Base-by-base conservation (phyloP, 345 rosid genomes). In the Rhodamnia rubescens region DNA sequence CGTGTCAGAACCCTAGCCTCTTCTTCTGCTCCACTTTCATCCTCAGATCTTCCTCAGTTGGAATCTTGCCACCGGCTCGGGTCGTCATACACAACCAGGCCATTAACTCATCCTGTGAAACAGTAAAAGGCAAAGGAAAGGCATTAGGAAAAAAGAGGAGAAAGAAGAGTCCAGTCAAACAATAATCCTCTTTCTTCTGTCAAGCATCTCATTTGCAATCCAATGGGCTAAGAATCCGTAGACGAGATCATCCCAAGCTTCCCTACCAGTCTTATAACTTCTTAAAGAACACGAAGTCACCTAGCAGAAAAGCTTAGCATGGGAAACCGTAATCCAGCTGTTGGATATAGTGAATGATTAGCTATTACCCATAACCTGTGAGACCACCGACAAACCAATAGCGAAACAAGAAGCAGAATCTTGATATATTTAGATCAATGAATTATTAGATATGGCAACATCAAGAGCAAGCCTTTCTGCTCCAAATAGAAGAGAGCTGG, bases 41-140 rank as follows among this genome's bases (percentile, higher is more conserved):
- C 86, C 87, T 88, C 74, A 95, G 87, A 44, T 92, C 94, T 84
- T 97, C 94, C 84, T 90, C 92, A 0, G 93, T 88, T 14, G 94
- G 98, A 58, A 88, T 64, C 83, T 87, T 85, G 16, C 87, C 87
- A 9, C 92, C 92, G 11, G 82, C 84, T 87, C 59, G 90, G 11
- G 55, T 51, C 22, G 88, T 88, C 8, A 86, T 89, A 7, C 42
- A 52, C 94, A 95, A 93, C 98, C 99, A 97, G n/a, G 92, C 92
- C 86, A 87, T 90, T n/a, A 97, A 91, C 92, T 97, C 98, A 27
- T 95, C 96, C 98, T 94, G 29, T 32, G 21, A 61, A 29, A 61
- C 11, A 14, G 90, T 87, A 81, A 85, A 54, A 87, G 82, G 50
- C 80, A 27, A 57, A 49, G 18, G 10, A 69, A 40, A 29, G 53